phyloP scores from a whole-genome alignment of 2,329 filamentous ascomycete species.

The Delphinella strobiligena region DNA sequence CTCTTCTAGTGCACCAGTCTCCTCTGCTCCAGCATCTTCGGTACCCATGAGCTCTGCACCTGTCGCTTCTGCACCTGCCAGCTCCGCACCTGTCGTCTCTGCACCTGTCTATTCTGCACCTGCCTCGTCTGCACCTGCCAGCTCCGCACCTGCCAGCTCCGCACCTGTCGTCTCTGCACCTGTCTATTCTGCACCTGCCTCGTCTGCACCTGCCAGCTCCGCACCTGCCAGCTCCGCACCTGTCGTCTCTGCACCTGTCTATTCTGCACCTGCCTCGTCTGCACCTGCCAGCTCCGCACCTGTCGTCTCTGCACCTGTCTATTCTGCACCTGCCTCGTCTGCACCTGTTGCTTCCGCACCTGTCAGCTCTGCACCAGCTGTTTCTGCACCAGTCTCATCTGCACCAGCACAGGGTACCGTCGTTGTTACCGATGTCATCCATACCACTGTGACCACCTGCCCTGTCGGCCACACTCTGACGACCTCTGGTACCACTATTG shows the following conservation, averaged over 20 bases:
- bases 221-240: conserved; percentile 8
- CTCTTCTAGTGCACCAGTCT: background rate
- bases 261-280: background rate
- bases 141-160: background rate
- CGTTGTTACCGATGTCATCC: conserved; percentile 1
- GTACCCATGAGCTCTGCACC: background rate
- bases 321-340: conserved; percentile 6
- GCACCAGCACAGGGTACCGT: background rate
- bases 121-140: background rate
- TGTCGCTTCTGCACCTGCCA: background rate
- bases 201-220: conserved; percentile 2
- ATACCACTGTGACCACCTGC: conserved; percentile 4
- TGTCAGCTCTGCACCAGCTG: conserved; percentile 5
- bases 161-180: background rate
- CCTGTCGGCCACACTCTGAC: conserved; percentile 2
- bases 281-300: conserved; percentile 5
- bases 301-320: background rate
- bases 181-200: conserved; percentile 1
- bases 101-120: background rate
- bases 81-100: background rate
- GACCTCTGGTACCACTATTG: conserved; percentile 15
- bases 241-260: conserved; percentile 12
- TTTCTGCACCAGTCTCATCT: background rate
- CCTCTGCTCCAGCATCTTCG: background rate
- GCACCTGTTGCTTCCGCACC: conserved; percentile 7